Evolutionary conservation across 202 grass and related monocot species (phyloP).

Genomic region (Zizania palustris): DNA sequence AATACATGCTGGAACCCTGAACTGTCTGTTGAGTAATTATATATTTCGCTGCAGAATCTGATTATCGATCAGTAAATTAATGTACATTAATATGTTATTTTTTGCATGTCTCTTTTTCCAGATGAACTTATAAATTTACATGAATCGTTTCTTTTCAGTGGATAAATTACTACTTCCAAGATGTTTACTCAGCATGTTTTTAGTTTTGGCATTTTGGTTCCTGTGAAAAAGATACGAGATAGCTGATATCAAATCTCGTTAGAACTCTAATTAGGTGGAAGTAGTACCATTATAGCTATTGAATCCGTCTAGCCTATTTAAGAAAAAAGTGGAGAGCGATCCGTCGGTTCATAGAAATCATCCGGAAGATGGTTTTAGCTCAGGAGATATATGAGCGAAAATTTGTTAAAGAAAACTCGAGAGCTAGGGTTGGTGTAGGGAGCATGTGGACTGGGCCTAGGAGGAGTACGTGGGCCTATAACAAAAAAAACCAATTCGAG

Average conservation of each 20-base stretch:
- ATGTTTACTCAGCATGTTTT: conserved; percentile 23
- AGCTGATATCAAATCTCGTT: too few relatives aligned
- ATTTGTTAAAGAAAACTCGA: not conserved
- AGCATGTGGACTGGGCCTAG: too few relatives aligned
- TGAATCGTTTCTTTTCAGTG: conserved; percentile 1
- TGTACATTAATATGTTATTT: not conserved
- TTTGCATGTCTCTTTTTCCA: not conserved
- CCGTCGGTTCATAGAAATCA: conserved; percentile 1
- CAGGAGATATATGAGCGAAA: conserved; percentile 30
- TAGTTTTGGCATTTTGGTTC: conserved; percentile 27
- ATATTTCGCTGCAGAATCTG: not conserved
- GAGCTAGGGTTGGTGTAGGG: too few relatives aligned
- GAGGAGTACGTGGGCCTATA: too few relatives aligned
- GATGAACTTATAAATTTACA: not conserved
- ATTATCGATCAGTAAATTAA: not conserved
- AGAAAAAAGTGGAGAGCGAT: too few relatives aligned
- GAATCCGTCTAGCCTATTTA: too few relatives aligned
- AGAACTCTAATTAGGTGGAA: too few relatives aligned
- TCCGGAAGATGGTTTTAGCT: conserved; percentile 30
- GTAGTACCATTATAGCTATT: too few relatives aligned
- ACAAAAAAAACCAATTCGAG: too few relatives aligned
- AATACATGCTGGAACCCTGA: too few relatives aligned
- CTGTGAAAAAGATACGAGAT: too few relatives aligned
- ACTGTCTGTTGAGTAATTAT: too few relatives aligned
- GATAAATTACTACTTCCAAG: conserved; percentile 30